Percentiles rank a stretch among this genome's conserved stretches.
Evolutionary conservation across 345 rosid genomes (phyloP).

Genomic region (Aquilaria malaccensis): DNA sequence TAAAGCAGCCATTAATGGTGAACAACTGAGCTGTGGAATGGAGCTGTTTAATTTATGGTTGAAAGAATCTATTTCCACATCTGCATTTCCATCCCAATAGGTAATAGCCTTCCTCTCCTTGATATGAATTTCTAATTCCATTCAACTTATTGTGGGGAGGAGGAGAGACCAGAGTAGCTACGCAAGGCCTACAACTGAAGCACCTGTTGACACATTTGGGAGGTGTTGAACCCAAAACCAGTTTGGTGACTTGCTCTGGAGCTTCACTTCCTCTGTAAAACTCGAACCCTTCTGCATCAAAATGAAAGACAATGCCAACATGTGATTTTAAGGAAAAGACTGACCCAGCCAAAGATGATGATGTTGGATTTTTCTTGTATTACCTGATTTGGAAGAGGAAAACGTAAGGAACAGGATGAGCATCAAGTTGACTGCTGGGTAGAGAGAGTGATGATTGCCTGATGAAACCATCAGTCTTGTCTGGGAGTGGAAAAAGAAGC

Average conservation of each 20-base stretch:
- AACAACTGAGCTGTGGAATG: no score
- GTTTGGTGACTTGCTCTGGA: slow-evolving; percentile 11
- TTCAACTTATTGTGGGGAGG: slow-evolving; percentile 9
- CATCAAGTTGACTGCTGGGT: slow-evolving; percentile 10
- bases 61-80: slow-evolving; percentile 32
- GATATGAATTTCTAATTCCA: slow-evolving; percentile 3
- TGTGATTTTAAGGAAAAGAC: neutral
- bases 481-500: neutral
- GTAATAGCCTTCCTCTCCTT: slow-evolving; percentile 24
- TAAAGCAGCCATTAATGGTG: no score
- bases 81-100: slow-evolving; percentile 37
- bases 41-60: slow-evolving; percentile 10
- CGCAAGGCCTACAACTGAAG: slow-evolving; percentile 34
- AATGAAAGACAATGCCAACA: neutral
- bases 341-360: neutral
- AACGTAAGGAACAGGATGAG: slow-evolving; percentile 16
- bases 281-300: slow-evolving; percentile 9
- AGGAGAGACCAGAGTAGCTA: slow-evolving; percentile 32
- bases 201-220: slow-evolving; percentile 31
- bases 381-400: slow-evolving; percentile 24
- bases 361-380: neutral
- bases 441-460: slow-evolving; percentile 12
- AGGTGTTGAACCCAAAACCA: slow-evolving; percentile 35
- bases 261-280: slow-evolving; percentile 1
- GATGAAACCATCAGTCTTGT: slow-evolving; percentile 16